Evolutionary conservation across 306 rosid genomes (phyloP).

Genomic region (Calophaca sinica): DNA sequence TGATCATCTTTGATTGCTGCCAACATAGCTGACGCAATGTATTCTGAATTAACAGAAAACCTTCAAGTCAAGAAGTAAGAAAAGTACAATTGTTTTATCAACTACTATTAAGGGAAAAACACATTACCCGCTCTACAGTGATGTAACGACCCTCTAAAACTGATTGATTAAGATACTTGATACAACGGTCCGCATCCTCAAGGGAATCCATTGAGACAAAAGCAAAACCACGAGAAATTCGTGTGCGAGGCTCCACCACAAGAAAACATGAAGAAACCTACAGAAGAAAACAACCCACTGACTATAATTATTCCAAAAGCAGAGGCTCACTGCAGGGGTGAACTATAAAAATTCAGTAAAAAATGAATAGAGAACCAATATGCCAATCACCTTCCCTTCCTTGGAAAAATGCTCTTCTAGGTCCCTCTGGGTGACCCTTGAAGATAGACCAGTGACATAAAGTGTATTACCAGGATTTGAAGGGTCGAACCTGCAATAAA

Average conservation of each 20-base stretch:
- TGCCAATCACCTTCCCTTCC: slow-evolving; percentile 83
- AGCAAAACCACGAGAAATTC: slow-evolving; percentile 97
- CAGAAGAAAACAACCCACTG: background rate
- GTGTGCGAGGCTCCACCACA: slow-evolving; percentile 93
- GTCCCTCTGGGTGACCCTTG: slow-evolving; percentile 89
- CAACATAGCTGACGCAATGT: slow-evolving; percentile 91
- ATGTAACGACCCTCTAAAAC: slow-evolving; percentile 94
- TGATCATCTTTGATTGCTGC: slow-evolving; percentile 98
- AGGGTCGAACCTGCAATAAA: slow-evolving; percentile 53
- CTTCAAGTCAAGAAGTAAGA: slow-evolving; percentile 75
- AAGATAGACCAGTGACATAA: slow-evolving; percentile 93
- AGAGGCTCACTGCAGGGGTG: background rate
- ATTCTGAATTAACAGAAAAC: slow-evolving; percentile 98
- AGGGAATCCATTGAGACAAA: slow-evolving; percentile 82
- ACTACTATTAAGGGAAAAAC: slow-evolving; percentile 43
- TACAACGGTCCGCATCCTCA: slow-evolving; percentile 88
- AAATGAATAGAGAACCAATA: background rate
- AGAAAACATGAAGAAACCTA: slow-evolving; percentile 98
- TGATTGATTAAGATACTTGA: slow-evolving; percentile 96
- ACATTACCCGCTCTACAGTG: slow-evolving; percentile 91
- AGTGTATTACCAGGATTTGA: slow-evolving; percentile 82
- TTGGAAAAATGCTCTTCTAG: slow-evolving; percentile 91
- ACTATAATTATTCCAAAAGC: slow-evolving; percentile 3
- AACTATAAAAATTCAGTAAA: background rate
- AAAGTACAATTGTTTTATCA: slow-evolving; percentile 42